These are phyloP conservation scores for Cladosporium oxysporum DNA, from an alignment of 2,329 filamentous ascomycete genomes.

Conservation along the genomic window DNA sequence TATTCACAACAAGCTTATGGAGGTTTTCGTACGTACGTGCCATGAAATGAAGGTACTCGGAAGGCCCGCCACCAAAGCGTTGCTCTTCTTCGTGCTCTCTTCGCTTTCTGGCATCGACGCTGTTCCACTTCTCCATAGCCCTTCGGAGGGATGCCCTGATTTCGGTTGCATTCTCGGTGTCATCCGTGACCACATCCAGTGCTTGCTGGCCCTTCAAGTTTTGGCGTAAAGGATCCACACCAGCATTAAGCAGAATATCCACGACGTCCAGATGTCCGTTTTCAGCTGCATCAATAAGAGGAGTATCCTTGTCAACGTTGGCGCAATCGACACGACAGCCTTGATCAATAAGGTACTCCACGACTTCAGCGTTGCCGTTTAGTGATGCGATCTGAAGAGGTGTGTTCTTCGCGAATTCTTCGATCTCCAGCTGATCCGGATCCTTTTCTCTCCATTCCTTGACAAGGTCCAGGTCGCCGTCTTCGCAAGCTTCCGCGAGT, in stretches of 20 bases:
- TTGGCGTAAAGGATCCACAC: constrained; percentile 86
- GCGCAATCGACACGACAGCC: constrained; percentile 83
- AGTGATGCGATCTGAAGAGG: constrained; percentile 91
- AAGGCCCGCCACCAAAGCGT: constrained; percentile 40
- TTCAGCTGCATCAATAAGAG: constrained; percentile 92
- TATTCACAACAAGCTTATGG: constrained; percentile 50
- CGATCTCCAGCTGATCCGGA: constrained; percentile 83
- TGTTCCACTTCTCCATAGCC: constrained; percentile 50
- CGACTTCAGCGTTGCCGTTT: constrained; percentile 82
- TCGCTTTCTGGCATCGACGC: constrained; percentile 46
- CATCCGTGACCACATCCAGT: constrained; percentile 75
- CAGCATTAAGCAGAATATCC: constrained; percentile 76
- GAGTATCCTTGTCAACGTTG: constrained; percentile 77
- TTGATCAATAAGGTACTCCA: constrained; percentile 79
- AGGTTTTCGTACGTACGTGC: constrained; percentile 52
- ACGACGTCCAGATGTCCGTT: constrained; percentile 92
- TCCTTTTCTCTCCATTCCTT: constrained; percentile 74
- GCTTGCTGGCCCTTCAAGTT: constrained; percentile 94
- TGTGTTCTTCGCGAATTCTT: constrained; percentile 95
- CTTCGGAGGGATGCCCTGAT: constrained; percentile 54
- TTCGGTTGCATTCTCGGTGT: constrained; percentile 76
- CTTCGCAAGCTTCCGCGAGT: constrained; percentile 85
- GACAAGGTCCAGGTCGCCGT: constrained; percentile 77
- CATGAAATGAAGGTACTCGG: constrained; percentile 50
- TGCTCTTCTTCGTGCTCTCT: constrained; percentile 54